A percentile compares a stretch with the other conserved stretches of the same genome.
Conservation (phyloP, 2,329 filamentous ascomycete species). For the Aspergillus thermomutatus region DNA sequence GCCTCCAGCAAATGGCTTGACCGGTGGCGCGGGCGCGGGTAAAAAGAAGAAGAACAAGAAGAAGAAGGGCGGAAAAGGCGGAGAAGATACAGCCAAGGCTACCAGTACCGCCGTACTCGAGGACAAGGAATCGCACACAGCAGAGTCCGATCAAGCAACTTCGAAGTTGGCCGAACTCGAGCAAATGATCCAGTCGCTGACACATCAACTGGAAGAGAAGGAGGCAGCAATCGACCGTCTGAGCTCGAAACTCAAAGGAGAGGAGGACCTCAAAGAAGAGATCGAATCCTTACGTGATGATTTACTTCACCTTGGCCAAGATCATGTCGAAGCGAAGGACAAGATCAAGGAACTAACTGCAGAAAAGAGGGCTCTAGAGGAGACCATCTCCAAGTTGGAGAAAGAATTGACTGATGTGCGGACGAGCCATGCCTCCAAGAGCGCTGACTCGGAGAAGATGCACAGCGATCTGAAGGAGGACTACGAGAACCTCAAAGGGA, state of each 20-base stretch:
- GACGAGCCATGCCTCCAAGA: slow-evolving; percentile 44
- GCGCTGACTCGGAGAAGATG: slow-evolving; percentile 49
- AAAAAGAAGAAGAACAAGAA: slow-evolving; percentile 87
- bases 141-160: slow-evolving; percentile 30
- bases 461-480: slow-evolving; percentile 58
- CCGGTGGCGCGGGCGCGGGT: slow-evolving; percentile 32
- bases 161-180: slow-evolving; percentile 30
- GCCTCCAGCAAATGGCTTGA: slow-evolving; percentile 14
- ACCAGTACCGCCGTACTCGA: slow-evolving; percentile 12
- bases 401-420: slow-evolving; percentile 62
- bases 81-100: slow-evolving; percentile 33
- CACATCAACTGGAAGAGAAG: slow-evolving; percentile 50
- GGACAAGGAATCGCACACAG: slow-evolving; percentile 20
- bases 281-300: slow-evolving; percentile 80
- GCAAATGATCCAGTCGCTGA: slow-evolving; percentile 34
- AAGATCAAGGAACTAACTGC: slow-evolving; percentile 65
- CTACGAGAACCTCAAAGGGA: slow-evolving; percentile 68
- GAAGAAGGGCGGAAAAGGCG: slow-evolving; percentile 64
- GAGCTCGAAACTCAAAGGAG: slow-evolving; percentile 67
- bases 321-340: slow-evolving; percentile 80
- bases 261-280: slow-evolving; percentile 77
- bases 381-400: slow-evolving; percentile 65
- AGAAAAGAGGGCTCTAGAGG: slow-evolving; percentile 65
- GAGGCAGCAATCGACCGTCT: slow-evolving; percentile 71
- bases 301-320: slow-evolving; percentile 72